Evolutionary conservation across 2,329 filamentous ascomycete genomes (phyloP).

Genomic region (Stemphylium lycopersici): DNA sequence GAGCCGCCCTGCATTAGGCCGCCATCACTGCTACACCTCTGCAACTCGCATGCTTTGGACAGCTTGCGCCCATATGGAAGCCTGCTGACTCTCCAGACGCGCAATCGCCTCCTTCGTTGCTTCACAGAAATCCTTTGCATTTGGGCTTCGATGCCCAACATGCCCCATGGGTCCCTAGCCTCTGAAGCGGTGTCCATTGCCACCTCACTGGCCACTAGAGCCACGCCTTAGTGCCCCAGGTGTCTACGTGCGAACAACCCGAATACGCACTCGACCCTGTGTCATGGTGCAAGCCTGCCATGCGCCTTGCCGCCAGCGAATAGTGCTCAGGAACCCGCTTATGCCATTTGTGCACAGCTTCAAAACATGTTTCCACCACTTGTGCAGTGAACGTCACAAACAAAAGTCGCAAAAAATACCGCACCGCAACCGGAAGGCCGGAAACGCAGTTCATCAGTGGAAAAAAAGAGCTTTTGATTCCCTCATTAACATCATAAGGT

Average conservation of each 20-base stretch:
- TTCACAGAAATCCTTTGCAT: not conserved
- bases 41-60: not conserved
- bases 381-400: not conserved
- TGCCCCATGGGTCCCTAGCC: constrained; percentile 11
- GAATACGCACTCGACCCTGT: not conserved
- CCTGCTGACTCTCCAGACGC: not conserved
- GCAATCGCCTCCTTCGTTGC: not conserved
- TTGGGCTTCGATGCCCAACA: constrained; percentile 3
- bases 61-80: not conserved
- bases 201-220: constrained; percentile 14
- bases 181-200: constrained; percentile 16
- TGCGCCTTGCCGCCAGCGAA: not conserved
- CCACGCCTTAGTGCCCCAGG: constrained; percentile 1
- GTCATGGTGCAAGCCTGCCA: too few relatives aligned
- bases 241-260: constrained; percentile 3
- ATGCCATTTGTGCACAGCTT: not conserved
- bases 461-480: constrained; percentile 48
- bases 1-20: constrained; percentile 12
- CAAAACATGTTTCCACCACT: not conserved
- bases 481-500: constrained; percentile 45
- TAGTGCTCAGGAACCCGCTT: not conserved
- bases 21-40: constrained; percentile 1
- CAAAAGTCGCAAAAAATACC: not conserved
- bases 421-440: constrained; percentile 1
- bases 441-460: constrained; percentile 6